Percentiles rank a stretch among this genome's conserved stretches.
phyloP scores from a whole-genome alignment of 257 asterid genomes.

The Salvia splendens region DNA sequence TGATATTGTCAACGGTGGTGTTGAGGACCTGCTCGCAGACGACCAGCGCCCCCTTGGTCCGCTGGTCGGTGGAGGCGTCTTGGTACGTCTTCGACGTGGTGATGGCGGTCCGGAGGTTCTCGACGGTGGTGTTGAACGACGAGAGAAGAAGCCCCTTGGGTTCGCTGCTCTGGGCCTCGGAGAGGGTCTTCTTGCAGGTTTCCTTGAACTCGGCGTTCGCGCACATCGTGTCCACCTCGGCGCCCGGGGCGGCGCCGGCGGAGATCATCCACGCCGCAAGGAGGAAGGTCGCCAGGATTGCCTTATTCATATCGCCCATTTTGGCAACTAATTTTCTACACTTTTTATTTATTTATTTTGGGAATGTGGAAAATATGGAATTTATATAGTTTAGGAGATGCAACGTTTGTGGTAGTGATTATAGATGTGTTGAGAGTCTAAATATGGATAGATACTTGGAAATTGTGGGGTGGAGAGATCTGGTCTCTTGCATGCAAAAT shows the following conservation, averaged over 20 bases:
- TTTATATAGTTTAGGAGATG: neutral
- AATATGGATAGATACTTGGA: neutral
- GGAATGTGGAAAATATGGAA: neutral
- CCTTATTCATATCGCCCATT: conserved; percentile 47
- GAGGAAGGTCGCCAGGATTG: conserved; percentile 48
- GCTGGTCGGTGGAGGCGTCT: conserved; percentile 46
- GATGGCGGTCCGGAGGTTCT: conserved; percentile 41
- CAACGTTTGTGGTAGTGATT: conserved; percentile 15
- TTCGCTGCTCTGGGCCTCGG: conserved; percentile 45
- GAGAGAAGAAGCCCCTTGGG: conserved; percentile 50
- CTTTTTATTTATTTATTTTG: neutral
- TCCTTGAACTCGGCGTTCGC: conserved; percentile 58
- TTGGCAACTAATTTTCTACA: no score
- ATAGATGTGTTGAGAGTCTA: neutral
- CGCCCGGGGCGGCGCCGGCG: conserved; percentile 20
- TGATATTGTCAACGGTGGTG: conserved; percentile 53
- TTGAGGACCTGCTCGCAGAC: conserved; percentile 55
- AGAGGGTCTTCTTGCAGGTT: conserved; percentile 50
- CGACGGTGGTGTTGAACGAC: conserved; percentile 50
- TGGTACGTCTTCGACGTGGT: conserved; percentile 39
- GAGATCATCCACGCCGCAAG: conserved; percentile 55
- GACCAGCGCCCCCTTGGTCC: conserved; percentile 59
- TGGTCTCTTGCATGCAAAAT: no score
- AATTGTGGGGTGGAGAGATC: no score
- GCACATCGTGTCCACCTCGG: conserved; percentile 39